Conservation (phyloP, 1,139 yeast species). For the Kurtzmaniella quercitrusa region DNA sequence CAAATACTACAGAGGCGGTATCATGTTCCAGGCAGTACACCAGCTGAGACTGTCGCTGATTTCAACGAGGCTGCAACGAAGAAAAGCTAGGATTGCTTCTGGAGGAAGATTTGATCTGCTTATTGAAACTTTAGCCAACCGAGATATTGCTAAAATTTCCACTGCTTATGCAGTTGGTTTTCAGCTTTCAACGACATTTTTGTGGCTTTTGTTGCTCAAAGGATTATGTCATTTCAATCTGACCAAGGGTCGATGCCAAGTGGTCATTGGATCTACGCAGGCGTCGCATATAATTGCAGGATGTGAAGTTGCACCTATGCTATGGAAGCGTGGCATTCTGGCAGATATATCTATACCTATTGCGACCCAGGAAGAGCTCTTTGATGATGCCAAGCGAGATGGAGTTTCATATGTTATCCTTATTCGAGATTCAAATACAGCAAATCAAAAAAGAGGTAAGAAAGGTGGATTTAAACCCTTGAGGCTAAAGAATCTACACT, state of each 20-base stretch:
- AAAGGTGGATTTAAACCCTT: conserved; percentile 59
- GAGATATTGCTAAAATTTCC: conserved; percentile 21
- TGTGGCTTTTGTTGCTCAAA: conserved; percentile 42
- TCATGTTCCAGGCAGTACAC: conserved; percentile 84
- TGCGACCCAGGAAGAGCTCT: conserved; percentile 52
- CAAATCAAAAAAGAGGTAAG: conserved; percentile 37
- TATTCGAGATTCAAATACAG: conserved; percentile 51
- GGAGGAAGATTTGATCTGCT: conserved; percentile 90
- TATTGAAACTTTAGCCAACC: conserved; percentile 54
- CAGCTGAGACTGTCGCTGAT: conserved; percentile 35
- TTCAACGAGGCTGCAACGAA: conserved; percentile 15
- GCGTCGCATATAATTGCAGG: conserved; percentile 55
- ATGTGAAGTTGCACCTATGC: conserved; percentile 50
- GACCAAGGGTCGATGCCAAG: conserved; percentile 58
- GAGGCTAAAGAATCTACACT: conserved; percentile 58
- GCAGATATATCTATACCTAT: conserved; percentile 55
- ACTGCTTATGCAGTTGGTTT: conserved; percentile 76
- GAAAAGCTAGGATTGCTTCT: conserved; percentile 59
- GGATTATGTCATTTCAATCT: neutral
- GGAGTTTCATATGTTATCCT: conserved; percentile 73
- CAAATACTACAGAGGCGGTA: conserved; percentile 69
- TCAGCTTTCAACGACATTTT: conserved; percentile 46
- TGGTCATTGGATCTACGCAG: conserved; percentile 64
- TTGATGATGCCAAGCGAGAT: conserved; percentile 59
- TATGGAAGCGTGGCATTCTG: conserved; percentile 71